Evolutionary conservation across 176 grass and related monocot species (phyloP).

Genomic region (Metroxylon sagu): DNA sequence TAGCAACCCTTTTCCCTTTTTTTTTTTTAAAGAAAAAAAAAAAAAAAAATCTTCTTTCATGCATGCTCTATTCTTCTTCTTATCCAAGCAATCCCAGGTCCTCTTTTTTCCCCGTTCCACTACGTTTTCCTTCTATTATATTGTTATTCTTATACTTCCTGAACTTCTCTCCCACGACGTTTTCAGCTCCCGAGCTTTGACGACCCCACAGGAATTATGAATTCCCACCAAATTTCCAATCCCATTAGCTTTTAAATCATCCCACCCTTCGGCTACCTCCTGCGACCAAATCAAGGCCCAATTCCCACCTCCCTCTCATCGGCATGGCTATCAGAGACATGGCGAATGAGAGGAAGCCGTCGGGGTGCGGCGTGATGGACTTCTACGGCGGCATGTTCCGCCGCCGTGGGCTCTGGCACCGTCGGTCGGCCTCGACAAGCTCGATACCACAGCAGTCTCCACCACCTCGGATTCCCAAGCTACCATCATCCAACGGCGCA

Average conservation of each 20-base stretch:
- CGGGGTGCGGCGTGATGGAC: slow-evolving; percentile 69
- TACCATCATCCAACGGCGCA: not conserved
- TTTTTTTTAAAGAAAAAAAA: too few relatives aligned
- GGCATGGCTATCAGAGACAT: slow-evolving; percentile 8
- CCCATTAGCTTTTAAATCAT: not conserved
- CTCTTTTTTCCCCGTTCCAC: not conserved
- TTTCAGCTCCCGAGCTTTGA: not conserved
- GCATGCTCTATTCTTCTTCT: slow-evolving; percentile 14
- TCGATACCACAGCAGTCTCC: slow-evolving; percentile 30
- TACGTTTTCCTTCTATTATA: slow-evolving; percentile 5
- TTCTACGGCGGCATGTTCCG: slow-evolving; percentile 66
- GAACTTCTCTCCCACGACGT: too few relatives aligned
- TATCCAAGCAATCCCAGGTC: slow-evolving; percentile 21
- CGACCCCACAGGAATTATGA: slow-evolving; percentile 7
- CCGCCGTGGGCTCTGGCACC: slow-evolving; percentile 30
- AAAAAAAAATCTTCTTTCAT: slow-evolving; percentile 1
- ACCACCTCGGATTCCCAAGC: not conserved
- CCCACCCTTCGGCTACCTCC: not conserved
- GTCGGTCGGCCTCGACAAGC: slow-evolving; percentile 50
- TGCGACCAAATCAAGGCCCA: not conserved
- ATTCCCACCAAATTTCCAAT: slow-evolving; percentile 8
- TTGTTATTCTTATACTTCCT: too few relatives aligned
- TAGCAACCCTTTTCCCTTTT: not conserved
- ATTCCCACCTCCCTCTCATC: slow-evolving; percentile 1
- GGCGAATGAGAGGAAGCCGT: slow-evolving; percentile 30